A percentile compares a stretch with the other conserved stretches of the same genome.
Conservation (phyloP, 192 early-diverging fungal genomes). For the Oehlia diaphana region DNA sequence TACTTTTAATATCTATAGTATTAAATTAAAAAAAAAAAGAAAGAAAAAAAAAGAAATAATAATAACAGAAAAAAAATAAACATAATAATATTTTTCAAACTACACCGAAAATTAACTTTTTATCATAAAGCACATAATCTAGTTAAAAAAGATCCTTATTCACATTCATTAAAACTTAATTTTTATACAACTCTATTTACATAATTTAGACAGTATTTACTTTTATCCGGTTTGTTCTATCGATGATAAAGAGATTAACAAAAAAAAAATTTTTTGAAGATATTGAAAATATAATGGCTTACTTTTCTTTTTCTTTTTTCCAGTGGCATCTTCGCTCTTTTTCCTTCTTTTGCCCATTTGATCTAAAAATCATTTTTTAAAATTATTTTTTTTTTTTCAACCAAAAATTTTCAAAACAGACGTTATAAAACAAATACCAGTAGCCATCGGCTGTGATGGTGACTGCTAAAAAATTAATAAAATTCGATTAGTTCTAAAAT, state of each 20-base stretch:
- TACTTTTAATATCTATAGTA: no score
- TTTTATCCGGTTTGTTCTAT: not conserved
- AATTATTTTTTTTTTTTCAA: not conserved
- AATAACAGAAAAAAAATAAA: no score
- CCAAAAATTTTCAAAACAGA: not conserved
- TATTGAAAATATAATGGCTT: not conserved
- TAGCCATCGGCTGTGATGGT: not conserved
- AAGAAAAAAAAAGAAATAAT: no score
- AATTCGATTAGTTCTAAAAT: not conserved
- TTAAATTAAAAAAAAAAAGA: no score
- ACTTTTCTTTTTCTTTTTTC: conserved; percentile 26
- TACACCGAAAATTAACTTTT: no score
- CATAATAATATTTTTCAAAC: no score
- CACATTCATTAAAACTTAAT: no score
- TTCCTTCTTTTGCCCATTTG: conserved; percentile 11
- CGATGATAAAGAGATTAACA: not conserved
- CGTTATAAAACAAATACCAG: no score
- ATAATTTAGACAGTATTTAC: not conserved
- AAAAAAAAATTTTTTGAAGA: not conserved
- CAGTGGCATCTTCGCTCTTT: conserved; percentile 17
- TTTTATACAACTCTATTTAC: no score
- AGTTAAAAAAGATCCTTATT: no score
- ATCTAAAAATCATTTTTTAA: not conserved
- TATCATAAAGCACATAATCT: no score
- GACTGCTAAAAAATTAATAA: not conserved